phyloP scores from a whole-genome alignment of 345 rosid species.

The Linum tenue region DNA sequence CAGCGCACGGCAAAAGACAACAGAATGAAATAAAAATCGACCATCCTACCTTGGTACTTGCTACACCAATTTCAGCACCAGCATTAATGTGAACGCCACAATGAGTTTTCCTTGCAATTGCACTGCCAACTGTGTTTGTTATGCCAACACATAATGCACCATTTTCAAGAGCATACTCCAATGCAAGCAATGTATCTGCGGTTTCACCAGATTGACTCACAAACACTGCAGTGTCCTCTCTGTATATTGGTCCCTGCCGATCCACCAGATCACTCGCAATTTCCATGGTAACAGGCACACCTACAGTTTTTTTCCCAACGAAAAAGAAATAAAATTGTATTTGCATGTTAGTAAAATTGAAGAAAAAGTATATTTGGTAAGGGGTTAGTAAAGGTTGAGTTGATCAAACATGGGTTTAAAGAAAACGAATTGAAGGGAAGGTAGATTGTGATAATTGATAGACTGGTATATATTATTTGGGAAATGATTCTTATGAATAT shows the following conservation, averaged over 20 bases:
- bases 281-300: constrained; percentile 96
- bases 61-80: constrained; percentile 95
- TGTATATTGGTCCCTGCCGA: constrained; percentile 88
- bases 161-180: constrained; percentile 74
- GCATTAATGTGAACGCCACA: constrained; percentile 94
- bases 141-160: constrained; percentile 97
- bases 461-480: no score
- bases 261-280: constrained; percentile 94
- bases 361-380: no score
- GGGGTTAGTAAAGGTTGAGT: no score
- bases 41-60: constrained; percentile 76
- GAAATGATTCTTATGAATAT: no score
- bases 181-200: constrained; percentile 78
- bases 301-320: constrained; percentile 23
- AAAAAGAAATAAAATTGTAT: no score
- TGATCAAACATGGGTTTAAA: constrained; percentile 2
- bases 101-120: constrained; percentile 79
- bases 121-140: constrained; percentile 93
- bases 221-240: constrained; percentile 95
- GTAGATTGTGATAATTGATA: no score
- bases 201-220: constrained; percentile 99
- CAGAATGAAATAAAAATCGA: background rate
- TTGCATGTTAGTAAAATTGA: no score
- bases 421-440: constrained; percentile 4
- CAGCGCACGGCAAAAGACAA: background rate